These are phyloP conservation scores for Cruciata laevipes DNA, from an alignment of 257 asterid species.

Conservation along the genomic window DNA sequence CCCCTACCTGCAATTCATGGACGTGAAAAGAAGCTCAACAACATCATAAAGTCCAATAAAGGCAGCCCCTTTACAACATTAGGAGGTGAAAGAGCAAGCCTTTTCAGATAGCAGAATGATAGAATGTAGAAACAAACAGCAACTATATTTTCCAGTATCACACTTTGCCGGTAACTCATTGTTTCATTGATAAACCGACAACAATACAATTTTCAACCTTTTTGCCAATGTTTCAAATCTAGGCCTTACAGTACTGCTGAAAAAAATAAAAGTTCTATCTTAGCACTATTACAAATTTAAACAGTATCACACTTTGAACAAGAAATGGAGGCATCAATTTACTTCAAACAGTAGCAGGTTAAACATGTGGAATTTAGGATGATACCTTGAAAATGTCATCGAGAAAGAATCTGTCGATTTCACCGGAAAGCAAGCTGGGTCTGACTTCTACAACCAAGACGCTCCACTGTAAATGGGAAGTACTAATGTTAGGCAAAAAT, in stretches of 20 bases:
- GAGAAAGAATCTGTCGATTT: slow-evolving; percentile 45
- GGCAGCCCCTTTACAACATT: not conserved
- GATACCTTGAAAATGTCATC: slow-evolving; percentile 50
- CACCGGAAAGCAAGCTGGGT: slow-evolving; percentile 59
- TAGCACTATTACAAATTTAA: too few relatives aligned
- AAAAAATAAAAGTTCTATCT: too few relatives aligned
- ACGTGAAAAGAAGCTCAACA: slow-evolving; percentile 8
- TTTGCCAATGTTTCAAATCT: too few relatives aligned
- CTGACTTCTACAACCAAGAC: slow-evolving; percentile 46
- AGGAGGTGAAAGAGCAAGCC: not conserved
- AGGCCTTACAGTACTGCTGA: too few relatives aligned
- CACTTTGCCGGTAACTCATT: too few relatives aligned
- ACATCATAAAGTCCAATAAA: not conserved
- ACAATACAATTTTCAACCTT: too few relatives aligned
- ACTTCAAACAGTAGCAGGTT: not conserved
- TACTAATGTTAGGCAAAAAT: not conserved
- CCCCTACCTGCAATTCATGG: slow-evolving; percentile 43
- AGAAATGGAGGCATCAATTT: not conserved
- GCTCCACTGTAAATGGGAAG: slow-evolving; percentile 1
- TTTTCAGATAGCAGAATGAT: too few relatives aligned
- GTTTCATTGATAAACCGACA: too few relatives aligned
- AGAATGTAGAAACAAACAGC: not conserved
- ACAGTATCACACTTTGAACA: not conserved
- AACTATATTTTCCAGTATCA: not conserved
- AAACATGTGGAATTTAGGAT: not conserved